Percentiles rank a stretch among this genome's conserved stretches.
Evolutionary conservation across 345 rosid species (phyloP).

Genomic region (Lepidium africanum): DNA sequence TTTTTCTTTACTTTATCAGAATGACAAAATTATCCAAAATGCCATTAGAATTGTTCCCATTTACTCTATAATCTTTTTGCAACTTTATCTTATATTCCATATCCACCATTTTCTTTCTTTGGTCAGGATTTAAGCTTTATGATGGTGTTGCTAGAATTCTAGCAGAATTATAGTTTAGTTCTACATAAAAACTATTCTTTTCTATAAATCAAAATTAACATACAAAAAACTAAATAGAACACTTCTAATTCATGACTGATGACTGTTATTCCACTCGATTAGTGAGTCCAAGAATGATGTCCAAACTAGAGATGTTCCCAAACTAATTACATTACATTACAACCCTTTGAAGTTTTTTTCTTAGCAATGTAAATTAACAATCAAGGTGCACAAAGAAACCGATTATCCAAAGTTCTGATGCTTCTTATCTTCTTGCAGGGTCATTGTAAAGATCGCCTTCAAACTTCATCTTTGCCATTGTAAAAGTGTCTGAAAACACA

Average conservation of each 20-base stretch:
- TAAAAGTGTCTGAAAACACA: constrained; percentile 74
- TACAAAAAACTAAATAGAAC: too few relatives aligned
- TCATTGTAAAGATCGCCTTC: neutral
- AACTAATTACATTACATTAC: constrained; percentile 3
- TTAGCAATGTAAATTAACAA: neutral
- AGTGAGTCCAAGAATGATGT: neutral
- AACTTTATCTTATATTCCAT: neutral
- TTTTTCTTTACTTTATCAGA: too few relatives aligned
- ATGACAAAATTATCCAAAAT: too few relatives aligned
- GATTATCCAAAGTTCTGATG: neutral
- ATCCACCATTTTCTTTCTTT: neutral
- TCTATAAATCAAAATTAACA: too few relatives aligned
- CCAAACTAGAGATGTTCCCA: neutral
- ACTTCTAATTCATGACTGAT: too few relatives aligned
- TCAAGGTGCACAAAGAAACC: neutral
- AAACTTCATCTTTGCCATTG: constrained; percentile 45
- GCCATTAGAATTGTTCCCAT: too few relatives aligned
- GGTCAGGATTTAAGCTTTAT: too few relatives aligned
- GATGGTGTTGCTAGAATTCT: too few relatives aligned
- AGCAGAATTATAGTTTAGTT: too few relatives aligned
- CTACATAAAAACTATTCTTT: too few relatives aligned
- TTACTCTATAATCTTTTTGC: too few relatives aligned
- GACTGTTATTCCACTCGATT: too few relatives aligned
- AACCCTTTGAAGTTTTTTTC: neutral
- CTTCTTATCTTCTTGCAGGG: neutral